Conservation (phyloP, 2,329 filamentous ascomycete genomes). For the Paecilomyces niveus region DNA sequence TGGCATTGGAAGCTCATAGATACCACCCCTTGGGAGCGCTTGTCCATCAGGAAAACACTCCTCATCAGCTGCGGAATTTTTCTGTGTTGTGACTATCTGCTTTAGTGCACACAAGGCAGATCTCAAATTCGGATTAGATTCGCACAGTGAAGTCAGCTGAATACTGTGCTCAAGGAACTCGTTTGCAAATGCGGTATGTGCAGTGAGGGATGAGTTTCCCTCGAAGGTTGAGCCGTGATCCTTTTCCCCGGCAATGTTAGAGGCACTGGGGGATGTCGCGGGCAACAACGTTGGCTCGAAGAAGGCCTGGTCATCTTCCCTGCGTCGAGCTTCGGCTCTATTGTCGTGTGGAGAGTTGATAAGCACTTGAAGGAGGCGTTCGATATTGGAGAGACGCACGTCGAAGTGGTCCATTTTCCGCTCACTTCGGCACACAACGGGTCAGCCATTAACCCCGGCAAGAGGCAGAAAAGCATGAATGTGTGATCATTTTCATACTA, state of each 20-base stretch:
- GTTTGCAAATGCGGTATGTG: background rate
- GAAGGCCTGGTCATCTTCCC: background rate
- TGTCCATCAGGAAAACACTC: background rate
- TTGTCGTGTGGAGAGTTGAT: background rate
- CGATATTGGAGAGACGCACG: background rate
- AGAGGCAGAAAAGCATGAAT: background rate
- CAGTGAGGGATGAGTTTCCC: background rate
- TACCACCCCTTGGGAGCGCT: background rate
- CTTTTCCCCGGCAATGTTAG: background rate
- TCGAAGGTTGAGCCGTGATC: background rate
- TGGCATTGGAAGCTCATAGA: background rate
- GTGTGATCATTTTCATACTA: background rate
- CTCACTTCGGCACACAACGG: background rate
- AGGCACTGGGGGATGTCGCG: background rate
- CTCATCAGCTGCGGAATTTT: background rate
- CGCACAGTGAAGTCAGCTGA: background rate
- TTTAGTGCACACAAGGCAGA: background rate
- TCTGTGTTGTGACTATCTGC: background rate
- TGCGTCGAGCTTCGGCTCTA: background rate
- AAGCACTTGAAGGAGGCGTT: background rate
- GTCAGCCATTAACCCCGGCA: background rate
- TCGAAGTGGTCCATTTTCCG: background rate
- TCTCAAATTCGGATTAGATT: background rate
- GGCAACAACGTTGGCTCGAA: background rate
- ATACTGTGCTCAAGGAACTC: background rate